These are phyloP conservation scores for Taphrina sp. DNA, from an alignment of 1,139 yeast species.

Conservation along the genomic window DNA sequence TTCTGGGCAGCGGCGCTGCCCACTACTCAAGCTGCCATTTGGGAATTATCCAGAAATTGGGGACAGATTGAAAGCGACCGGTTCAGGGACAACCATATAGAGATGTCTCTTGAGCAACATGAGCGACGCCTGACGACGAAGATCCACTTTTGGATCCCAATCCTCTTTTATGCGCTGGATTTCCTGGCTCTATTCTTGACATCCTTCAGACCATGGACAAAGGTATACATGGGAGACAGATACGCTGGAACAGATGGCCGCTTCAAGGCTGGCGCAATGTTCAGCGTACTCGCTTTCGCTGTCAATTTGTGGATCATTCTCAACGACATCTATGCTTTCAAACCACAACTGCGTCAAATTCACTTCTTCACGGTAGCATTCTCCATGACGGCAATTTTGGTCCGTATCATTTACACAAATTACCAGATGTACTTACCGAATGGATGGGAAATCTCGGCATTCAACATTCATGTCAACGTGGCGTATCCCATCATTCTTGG, in stretches of 20 bases:
- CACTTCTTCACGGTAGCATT: conserved; percentile 8
- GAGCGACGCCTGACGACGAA: conserved; percentile 20
- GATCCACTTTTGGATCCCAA: conserved; percentile 28
- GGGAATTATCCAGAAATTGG: conserved; percentile 32
- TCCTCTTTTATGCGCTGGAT: conserved; percentile 27
- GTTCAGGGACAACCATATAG: conserved; percentile 11
- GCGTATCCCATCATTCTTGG: conserved; percentile 18
- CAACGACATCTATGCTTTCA: conserved; percentile 15
- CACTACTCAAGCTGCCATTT: conserved; percentile 20
- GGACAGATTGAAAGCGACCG: conserved; percentile 25
- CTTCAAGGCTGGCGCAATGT: conserved; percentile 28
- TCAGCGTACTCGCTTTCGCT: conserved; percentile 19
- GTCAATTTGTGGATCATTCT: conserved; percentile 16
- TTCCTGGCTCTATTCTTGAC: conserved; percentile 21
- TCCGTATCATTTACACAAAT: conserved; percentile 29
- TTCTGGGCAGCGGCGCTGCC: conserved; percentile 25
- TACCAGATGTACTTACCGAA: conserved; percentile 18
- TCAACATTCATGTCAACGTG: conserved; percentile 24
- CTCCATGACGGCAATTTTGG: neutral
- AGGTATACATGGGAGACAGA: conserved; percentile 10
- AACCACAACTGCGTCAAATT: conserved; percentile 12
- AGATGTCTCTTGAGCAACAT: conserved; percentile 24
- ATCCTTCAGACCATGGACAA: conserved; percentile 26
- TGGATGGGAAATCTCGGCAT: conserved; percentile 18
- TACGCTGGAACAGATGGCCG: conserved; percentile 30